These are phyloP conservation scores for Phoenix roebelenii DNA, from an alignment of 176 grass and related monocot genomes.

Conservation along the genomic window DNA sequence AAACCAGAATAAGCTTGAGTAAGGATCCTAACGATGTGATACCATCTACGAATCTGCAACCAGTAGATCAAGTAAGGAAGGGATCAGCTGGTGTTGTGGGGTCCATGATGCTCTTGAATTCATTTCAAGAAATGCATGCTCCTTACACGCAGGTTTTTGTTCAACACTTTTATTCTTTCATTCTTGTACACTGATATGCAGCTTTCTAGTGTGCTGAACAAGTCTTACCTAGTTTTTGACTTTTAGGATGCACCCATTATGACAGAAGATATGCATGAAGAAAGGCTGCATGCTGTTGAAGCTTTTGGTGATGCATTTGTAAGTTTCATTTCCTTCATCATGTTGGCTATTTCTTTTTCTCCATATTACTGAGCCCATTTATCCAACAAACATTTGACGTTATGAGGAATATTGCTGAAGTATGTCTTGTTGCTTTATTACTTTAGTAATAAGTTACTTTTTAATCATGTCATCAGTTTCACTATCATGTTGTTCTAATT, in stretches of 20 bases:
- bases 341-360: slow-evolving; percentile 3
- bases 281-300: slow-evolving; percentile 82
- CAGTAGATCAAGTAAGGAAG: slow-evolving; percentile 15
- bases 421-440: neutral
- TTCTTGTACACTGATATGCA: slow-evolving; percentile 11
- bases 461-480: too few species aligned
- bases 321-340: slow-evolving; percentile 27
- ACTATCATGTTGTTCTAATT: too few species aligned
- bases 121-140: slow-evolving; percentile 89
- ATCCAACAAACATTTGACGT: too few species aligned
- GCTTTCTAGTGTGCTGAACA: slow-evolving; percentile 14
- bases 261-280: slow-evolving; percentile 99
- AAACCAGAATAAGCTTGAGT: slow-evolving; percentile 4
- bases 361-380: neutral
- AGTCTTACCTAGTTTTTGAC: slow-evolving; percentile 31
- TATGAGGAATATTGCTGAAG: too few species aligned
- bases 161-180: slow-evolving; percentile 10
- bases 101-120: slow-evolving; percentile 75
- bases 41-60: slow-evolving; percentile 10
- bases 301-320: slow-evolving; percentile 72
- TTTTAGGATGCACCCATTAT: slow-evolving; percentile 86
- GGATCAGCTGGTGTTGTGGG: slow-evolving; percentile 71
- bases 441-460: too few species aligned
- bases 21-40: slow-evolving; percentile 22
- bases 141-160: slow-evolving; percentile 85